phyloP scores from a whole-genome alignment of 1,284 basidiomycete genomes.

The Cystobasidium slooffiae region DNA sequence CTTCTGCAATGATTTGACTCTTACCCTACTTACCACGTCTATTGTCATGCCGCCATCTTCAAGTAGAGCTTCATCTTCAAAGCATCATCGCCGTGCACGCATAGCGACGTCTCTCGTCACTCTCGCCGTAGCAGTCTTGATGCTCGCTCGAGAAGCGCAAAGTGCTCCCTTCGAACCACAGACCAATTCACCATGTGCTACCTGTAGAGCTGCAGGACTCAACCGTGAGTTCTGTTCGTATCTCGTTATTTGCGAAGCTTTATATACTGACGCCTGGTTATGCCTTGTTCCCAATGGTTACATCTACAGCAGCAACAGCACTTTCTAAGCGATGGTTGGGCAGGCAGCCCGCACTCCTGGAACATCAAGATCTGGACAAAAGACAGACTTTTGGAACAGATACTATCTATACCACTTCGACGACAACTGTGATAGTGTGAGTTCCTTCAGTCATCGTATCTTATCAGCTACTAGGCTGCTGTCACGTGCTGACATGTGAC shows the following conservation, averaged over 20 bases:
- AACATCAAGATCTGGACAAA: slow-evolving; percentile 1
- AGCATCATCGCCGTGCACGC: no score
- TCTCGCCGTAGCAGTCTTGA: no score
- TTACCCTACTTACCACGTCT: not conserved
- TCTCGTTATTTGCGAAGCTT: not conserved
- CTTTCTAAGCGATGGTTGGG: not conserved
- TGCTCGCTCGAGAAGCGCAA: no score
- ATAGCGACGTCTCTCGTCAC: no score
- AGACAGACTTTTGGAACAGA: slow-evolving; percentile 42
- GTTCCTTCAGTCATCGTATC: not conserved
- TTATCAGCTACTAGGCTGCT: not conserved
- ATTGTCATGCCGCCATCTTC: not conserved
- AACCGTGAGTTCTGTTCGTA: not conserved
- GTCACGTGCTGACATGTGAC: not conserved
- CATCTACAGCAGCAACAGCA: not conserved
- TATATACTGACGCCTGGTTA: not conserved
- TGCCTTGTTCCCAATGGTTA: not conserved
- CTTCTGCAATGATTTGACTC: not conserved
- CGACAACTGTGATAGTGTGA: slow-evolving; percentile 30
- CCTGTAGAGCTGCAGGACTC: no score
- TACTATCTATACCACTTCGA: slow-evolving; percentile 40
- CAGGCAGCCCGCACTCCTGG: not conserved
- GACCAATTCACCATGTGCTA: no score
- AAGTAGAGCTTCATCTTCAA: not conserved
- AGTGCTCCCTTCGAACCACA: no score